Evolutionary conservation across 345 rosid species (phyloP).

Genomic region (Pugionium dolabratum): DNA sequence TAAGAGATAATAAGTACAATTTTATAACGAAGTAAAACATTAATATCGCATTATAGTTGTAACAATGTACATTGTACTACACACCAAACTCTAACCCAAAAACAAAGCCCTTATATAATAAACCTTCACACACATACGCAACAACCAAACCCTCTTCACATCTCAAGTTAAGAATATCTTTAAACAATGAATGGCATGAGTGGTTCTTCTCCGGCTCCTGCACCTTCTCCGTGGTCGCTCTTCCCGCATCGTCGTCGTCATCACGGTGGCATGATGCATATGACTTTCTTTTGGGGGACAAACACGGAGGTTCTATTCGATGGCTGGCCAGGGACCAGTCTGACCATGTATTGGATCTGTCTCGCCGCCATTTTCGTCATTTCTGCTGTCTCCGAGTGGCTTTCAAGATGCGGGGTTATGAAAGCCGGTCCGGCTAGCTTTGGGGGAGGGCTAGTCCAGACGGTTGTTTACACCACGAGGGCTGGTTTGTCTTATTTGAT

Average conservation of each 20-base stretch:
- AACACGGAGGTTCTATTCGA: slow-evolving; percentile 58
- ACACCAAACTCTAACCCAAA: slow-evolving; percentile 35
- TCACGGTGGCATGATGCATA: slow-evolving; percentile 45
- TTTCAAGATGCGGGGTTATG: slow-evolving; percentile 41
- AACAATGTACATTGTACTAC: slow-evolving; percentile 39
- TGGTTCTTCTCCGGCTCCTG: slow-evolving; percentile 22
- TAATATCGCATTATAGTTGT: slow-evolving; percentile 26
- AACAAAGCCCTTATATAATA: slow-evolving; percentile 25
- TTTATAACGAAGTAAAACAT: slow-evolving; percentile 1
- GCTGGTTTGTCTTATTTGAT: slow-evolving; percentile 63
- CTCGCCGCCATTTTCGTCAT: slow-evolving; percentile 51
- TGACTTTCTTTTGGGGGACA: slow-evolving; percentile 72
- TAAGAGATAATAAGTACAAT: slow-evolving; percentile 12
- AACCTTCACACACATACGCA: neutral
- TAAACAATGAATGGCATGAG: slow-evolving; percentile 37
- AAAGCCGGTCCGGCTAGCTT: slow-evolving; percentile 55
- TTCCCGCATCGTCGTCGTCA: slow-evolving; percentile 26
- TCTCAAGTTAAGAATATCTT: slow-evolving; percentile 9
- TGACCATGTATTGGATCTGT: slow-evolving; percentile 65
- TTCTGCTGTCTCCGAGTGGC: slow-evolving; percentile 58
- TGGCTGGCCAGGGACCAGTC: slow-evolving; percentile 71
- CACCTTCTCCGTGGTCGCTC: slow-evolving; percentile 33
- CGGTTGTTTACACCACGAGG: slow-evolving; percentile 52
- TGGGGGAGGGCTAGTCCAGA: slow-evolving; percentile 51
- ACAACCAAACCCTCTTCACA: neutral